These are phyloP conservation scores for Claviceps monticola DNA, from an alignment of 2,329 filamentous ascomycete genomes.

Conservation along the genomic window DNA sequence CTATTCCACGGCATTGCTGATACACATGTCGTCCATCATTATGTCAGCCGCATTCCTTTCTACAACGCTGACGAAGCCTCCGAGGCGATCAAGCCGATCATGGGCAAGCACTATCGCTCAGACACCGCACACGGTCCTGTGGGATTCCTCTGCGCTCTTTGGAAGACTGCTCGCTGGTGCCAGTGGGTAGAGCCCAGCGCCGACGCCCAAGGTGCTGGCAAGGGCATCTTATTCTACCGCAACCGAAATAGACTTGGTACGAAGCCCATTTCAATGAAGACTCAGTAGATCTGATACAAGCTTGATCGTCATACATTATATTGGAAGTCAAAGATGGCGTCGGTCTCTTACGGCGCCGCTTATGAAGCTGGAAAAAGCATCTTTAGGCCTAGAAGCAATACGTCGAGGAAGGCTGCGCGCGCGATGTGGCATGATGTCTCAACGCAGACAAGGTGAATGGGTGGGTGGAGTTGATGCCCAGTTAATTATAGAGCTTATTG, in stretches of 20 bases:
- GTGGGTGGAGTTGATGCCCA: too few relatives aligned
- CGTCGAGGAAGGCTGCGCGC: too few relatives aligned
- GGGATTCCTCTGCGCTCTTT: conserved; percentile 78
- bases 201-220: conserved; percentile 64
- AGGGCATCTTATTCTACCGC: conserved; percentile 85
- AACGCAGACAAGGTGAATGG: too few relatives aligned
- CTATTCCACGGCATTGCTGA: conserved; percentile 93
- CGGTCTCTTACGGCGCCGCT: neutral
- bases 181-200: conserved; percentile 94
- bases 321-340: neutral
- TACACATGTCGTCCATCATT: conserved; percentile 96
- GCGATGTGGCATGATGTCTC: too few relatives aligned
- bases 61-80: conserved; percentile 91
- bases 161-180: conserved; percentile 70
- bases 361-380: neutral
- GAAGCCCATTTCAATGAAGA: conserved; percentile 17
- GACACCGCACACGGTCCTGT: conserved; percentile 62
- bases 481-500: too few relatives aligned
- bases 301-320: too few relatives aligned
- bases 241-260: conserved; percentile 81
- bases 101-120: conserved; percentile 89
- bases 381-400: too few relatives aligned
- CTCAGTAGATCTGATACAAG: neutral
- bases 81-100: conserved; percentile 86
- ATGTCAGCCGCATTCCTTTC: conserved; percentile 89